Evolutionary conservation across 2,329 filamentous ascomycete genomes (phyloP).

Genomic region (Fusarium veterinarium): DNA sequence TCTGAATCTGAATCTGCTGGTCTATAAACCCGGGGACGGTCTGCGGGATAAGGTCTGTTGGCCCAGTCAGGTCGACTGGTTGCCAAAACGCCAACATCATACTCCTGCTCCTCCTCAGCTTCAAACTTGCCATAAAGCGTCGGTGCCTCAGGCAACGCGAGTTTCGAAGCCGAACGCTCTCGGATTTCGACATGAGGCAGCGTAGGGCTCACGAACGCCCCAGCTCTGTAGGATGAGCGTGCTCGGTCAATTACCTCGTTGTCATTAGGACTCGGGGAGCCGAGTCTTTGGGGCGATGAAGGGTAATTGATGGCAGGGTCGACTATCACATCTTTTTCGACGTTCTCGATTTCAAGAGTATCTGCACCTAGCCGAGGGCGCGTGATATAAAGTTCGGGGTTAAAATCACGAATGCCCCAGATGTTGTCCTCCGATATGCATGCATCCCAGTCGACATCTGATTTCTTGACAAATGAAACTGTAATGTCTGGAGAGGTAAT

Average conservation of each 20-base stretch:
- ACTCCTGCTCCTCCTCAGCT: background rate
- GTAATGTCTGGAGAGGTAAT: slow-evolving; percentile 27
- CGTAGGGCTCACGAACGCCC: background rate
- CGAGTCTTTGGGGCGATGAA: background rate
- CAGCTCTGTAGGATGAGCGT: background rate
- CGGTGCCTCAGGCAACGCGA: background rate
- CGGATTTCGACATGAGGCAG: background rate
- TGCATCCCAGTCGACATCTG: slow-evolving; percentile 29
- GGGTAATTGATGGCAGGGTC: background rate
- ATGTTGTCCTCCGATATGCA: slow-evolving; percentile 27
- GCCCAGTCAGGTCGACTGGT: slow-evolving; percentile 1
- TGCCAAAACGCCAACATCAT: slow-evolving; percentile 11
- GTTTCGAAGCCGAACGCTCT: background rate
- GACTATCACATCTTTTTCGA: background rate
- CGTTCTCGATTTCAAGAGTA: background rate
- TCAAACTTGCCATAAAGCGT: background rate
- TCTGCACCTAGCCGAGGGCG: background rate
- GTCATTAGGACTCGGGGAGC: background rate
- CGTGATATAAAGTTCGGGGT: background rate
- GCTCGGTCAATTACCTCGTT: background rate
- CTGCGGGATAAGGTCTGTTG: background rate
- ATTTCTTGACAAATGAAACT: slow-evolving; percentile 12
- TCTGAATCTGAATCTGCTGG: background rate
- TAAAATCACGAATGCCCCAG: slow-evolving; percentile 35
- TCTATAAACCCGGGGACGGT: too few species aligned